phyloP scores from a whole-genome alignment of 2,329 filamentous ascomycete species.

The Podosphaera xanthii region DNA sequence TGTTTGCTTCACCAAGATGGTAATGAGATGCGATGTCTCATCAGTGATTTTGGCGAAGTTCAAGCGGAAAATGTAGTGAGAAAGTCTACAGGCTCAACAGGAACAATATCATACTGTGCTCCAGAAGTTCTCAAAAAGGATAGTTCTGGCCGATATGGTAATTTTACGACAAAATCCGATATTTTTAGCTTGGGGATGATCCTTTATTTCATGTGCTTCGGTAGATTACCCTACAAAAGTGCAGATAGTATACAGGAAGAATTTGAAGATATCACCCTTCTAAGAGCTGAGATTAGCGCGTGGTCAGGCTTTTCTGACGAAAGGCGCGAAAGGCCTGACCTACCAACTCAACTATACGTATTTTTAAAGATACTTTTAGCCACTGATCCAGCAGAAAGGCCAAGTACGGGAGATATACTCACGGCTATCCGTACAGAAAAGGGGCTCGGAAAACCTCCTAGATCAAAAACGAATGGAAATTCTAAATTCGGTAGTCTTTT shows the following conservation, averaged over 20 bases:
- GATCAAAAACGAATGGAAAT: constrained; percentile 10
- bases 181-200: constrained; percentile 99
- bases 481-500: constrained; percentile 11
- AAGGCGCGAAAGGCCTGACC: constrained; percentile 49
- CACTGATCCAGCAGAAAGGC: constrained; percentile 51
- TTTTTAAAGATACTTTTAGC: constrained; percentile 64
- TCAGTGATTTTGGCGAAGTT: constrained; percentile 95
- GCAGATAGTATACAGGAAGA: constrained; percentile 78
- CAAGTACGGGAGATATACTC: constrained; percentile 69
- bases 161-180: constrained; percentile 92
- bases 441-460: constrained; percentile 13
- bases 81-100: constrained; percentile 81
- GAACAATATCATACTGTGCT: constrained; percentile 92
- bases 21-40: constrained; percentile 52
- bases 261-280: constrained; percentile 66
- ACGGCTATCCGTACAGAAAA: constrained; percentile 15
- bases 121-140: constrained; percentile 68
- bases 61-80: constrained; percentile 61
- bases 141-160: constrained; percentile 50
- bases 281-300: constrained; percentile 63
- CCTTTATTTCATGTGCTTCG: constrained; percentile 93
- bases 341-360: constrained; percentile 68
- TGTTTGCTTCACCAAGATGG: constrained; percentile 65
- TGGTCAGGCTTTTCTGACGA: constrained; percentile 79
- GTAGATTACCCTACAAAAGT: constrained; percentile 59